These are phyloP conservation scores for Somion occarium DNA, from an alignment of 1,284 basidiomycete species.

Conservation along the genomic window DNA sequence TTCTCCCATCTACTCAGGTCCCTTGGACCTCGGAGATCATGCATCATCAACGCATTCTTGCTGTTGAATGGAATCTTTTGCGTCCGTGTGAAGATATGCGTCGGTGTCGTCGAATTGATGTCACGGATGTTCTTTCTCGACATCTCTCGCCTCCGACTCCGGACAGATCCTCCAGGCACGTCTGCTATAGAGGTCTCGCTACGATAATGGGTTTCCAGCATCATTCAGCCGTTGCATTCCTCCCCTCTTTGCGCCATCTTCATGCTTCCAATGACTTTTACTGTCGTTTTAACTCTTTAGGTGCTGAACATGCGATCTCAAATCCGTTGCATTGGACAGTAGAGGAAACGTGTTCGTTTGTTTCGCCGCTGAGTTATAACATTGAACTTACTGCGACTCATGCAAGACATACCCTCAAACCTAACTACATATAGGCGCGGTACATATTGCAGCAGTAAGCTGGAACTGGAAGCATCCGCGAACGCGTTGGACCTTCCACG, in stretches of 20 bases:
- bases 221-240: neutral
- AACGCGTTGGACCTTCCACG: neutral
- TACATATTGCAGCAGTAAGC: too few relatives aligned
- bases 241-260: neutral
- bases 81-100: neutral
- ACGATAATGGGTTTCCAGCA: neutral
- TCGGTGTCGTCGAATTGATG: too few relatives aligned
- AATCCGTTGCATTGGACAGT: neutral
- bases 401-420: neutral
- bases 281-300: neutral
- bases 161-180: neutral
- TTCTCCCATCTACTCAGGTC: neutral
- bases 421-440: neutral
- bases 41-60: neutral
- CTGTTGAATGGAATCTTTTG: neutral
- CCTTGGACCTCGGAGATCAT: neutral
- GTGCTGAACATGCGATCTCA: neutral
- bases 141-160: neutral
- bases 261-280: neutral
- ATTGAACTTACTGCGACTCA: neutral
- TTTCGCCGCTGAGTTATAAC: neutral
- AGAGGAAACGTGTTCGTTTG: neutral
- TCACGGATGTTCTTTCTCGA: neutral
- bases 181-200: neutral
- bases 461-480: neutral